Evolutionary conservation across 257 asterid species (phyloP).

Genomic region (Salvia splendens): DNA sequence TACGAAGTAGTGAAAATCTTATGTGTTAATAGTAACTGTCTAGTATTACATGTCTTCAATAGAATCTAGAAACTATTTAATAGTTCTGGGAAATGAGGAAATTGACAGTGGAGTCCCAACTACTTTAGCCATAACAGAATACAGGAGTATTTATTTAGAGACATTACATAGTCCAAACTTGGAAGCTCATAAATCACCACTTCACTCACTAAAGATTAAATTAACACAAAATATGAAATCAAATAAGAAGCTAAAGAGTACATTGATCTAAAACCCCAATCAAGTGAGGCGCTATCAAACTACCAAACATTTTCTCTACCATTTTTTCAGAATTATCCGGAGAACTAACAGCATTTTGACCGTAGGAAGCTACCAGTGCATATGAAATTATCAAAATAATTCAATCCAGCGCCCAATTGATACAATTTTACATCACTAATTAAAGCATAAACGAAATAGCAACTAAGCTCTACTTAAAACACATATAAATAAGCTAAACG

Average conservation of each 20-base stretch:
- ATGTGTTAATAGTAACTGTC: background rate
- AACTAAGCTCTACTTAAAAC: conserved; percentile 12
- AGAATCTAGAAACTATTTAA: conserved; percentile 16
- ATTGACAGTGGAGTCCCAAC: conserved; percentile 4
- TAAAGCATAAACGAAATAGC: background rate
- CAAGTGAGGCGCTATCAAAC: conserved; percentile 25
- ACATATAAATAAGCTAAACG: conserved; percentile 20
- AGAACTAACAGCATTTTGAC: conserved; percentile 12
- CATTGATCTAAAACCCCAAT: conserved; percentile 17
- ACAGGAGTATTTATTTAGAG: conserved; percentile 1
- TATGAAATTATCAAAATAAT: conserved; percentile 13
- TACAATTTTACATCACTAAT: background rate
- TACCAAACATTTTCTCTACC: conserved; percentile 15
- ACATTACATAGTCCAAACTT: background rate
- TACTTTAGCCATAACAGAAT: background rate
- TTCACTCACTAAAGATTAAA: conserved; percentile 13
- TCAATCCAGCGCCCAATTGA: conserved; percentile 19
- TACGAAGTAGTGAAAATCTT: conserved; percentile 19
- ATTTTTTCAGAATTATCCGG: conserved; percentile 6
- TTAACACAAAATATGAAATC: background rate
- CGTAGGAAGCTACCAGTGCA: background rate
- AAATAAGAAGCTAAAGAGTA: conserved; percentile 1
- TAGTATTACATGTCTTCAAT: conserved; percentile 13
- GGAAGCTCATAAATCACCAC: conserved; percentile 21
- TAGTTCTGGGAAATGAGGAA: conserved; percentile 20